Percentiles rank a stretch among this genome's conserved stretches.
Evolutionary conservation across 768 basidiomycete species (phyloP).

Genomic region (Mycena indigotica): DNA sequence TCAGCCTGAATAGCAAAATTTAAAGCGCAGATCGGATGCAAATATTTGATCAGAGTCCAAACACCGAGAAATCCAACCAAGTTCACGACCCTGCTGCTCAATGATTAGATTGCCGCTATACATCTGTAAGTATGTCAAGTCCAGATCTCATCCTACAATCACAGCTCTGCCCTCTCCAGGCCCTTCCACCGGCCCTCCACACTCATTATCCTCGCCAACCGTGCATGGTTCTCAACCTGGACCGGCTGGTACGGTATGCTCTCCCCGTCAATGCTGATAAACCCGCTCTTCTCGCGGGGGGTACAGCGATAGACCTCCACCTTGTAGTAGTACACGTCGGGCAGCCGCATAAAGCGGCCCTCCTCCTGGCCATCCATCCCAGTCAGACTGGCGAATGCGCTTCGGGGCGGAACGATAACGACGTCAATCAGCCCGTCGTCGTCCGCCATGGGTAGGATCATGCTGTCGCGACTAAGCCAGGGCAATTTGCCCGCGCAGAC

Average conservation of each 20-base stretch:
- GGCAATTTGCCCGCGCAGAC: slow-evolving; percentile 19
- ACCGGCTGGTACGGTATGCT: slow-evolving; percentile 35
- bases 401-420: slow-evolving; percentile 24
- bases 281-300: slow-evolving; percentile 41
- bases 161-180: slow-evolving; percentile 1
- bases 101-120: too few relatives aligned
- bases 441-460: slow-evolving; percentile 37
- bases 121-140: too few relatives aligned
- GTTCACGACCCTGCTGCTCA: too few relatives aligned
- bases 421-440: slow-evolving; percentile 48
- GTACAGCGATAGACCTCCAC: slow-evolving; percentile 52
- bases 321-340: slow-evolving; percentile 53
- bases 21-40: too few relatives aligned
- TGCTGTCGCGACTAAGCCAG: slow-evolving; percentile 13
- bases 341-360: slow-evolving; percentile 10
- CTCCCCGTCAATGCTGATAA: slow-evolving; percentile 61
- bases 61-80: too few relatives aligned
- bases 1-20: too few relatives aligned
- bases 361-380: slow-evolving; percentile 24
- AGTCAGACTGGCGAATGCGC: slow-evolving; percentile 13
- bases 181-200: slow-evolving; percentile 37
- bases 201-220: slow-evolving; percentile 49
- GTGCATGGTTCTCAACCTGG: slow-evolving; percentile 53
- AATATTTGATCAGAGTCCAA: too few relatives aligned
- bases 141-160: too few relatives aligned